Conservation (phyloP, 129 eudicot species). For the Saussurea involucrata region DNA sequence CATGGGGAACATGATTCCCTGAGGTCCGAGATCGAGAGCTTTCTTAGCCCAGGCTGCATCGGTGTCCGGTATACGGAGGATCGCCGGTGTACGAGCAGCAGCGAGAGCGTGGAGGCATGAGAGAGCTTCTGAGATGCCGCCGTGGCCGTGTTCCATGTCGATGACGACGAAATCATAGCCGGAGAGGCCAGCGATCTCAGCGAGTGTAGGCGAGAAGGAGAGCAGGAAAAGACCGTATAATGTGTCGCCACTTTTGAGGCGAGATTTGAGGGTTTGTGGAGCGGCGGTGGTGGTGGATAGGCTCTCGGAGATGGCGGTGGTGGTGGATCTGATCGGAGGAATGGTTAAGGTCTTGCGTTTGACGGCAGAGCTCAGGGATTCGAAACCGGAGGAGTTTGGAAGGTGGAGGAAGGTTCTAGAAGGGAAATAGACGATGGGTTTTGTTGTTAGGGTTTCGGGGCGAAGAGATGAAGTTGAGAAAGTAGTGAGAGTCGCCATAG, state of each 20-base stretch:
- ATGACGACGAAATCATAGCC: slow-evolving; percentile 87
- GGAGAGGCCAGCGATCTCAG: slow-evolving; percentile 85
- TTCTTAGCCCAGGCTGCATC: slow-evolving; percentile 74
- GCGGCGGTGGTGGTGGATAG: slow-evolving; percentile 15
- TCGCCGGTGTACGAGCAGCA: slow-evolving; percentile 71
- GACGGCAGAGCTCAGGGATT: slow-evolving; percentile 13
- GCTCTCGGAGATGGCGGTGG: slow-evolving; percentile 34
- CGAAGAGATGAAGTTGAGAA: slow-evolving; percentile 36
- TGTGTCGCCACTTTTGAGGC: slow-evolving; percentile 64
- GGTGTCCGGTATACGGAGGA: slow-evolving; percentile 73
- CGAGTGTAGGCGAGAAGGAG: slow-evolving; percentile 77
- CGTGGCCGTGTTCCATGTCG: slow-evolving; percentile 92
- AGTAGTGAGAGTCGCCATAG: slow-evolving; percentile 37
- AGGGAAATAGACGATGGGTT: slow-evolving; percentile 6
- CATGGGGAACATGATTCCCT: slow-evolving; percentile 96
- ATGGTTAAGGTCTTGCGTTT: slow-evolving; percentile 5
- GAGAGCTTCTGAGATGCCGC: slow-evolving; percentile 67
- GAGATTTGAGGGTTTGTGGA: slow-evolving; percentile 62
- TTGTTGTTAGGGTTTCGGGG: slow-evolving; percentile 26
- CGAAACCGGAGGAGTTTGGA: slow-evolving; percentile 15
- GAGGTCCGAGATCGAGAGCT: slow-evolving; percentile 91
- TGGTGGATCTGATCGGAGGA: slow-evolving; percentile 24
- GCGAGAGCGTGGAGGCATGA: slow-evolving; percentile 73
- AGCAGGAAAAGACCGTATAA: slow-evolving; percentile 88
- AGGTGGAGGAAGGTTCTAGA: slow-evolving; percentile 12